Conservation (phyloP, 768 basidiomycete species). For the Boletus tylopilopsis region DNA sequence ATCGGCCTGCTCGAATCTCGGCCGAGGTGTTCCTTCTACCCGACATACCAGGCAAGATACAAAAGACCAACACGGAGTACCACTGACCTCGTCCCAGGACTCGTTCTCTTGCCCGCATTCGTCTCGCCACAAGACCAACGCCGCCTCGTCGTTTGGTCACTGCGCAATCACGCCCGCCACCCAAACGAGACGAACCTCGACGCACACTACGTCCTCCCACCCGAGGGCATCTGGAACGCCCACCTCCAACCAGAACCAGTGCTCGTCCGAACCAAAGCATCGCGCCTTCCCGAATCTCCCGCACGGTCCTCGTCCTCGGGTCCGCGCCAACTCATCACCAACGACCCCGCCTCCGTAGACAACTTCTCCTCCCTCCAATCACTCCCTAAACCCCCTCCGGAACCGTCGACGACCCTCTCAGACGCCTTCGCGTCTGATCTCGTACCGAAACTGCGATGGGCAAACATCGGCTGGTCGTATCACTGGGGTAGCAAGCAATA, state of each 20-base stretch:
- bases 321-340: constrained; percentile 67
- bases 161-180: constrained; percentile 66
- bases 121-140: constrained; percentile 62
- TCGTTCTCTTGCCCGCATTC: constrained; percentile 80
- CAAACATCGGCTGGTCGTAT: constrained; percentile 94
- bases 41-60: constrained; percentile 40
- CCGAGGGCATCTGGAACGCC: constrained; percentile 73
- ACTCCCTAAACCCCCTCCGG: constrained; percentile 56
- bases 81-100: constrained; percentile 49
- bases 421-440: constrained; percentile 52
- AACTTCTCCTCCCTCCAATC: constrained; percentile 51
- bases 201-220: constrained; percentile 76
- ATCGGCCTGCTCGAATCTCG: constrained; percentile 5
- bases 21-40: constrained; percentile 9
- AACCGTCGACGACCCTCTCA: constrained; percentile 60
- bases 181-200: constrained; percentile 92
- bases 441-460: constrained; percentile 83
- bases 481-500: constrained; percentile 98
- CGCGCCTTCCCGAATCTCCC: constrained; percentile 10
- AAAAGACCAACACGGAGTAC: not conserved
- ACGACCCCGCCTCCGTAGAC: constrained; percentile 58
- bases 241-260: constrained; percentile 40
- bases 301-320: constrained; percentile 34
- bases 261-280: constrained; percentile 35
- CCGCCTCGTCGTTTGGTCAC: constrained; percentile 65